Conservation (phyloP, 73 alveolate species). For the Paramecium octaurelia region DNA sequence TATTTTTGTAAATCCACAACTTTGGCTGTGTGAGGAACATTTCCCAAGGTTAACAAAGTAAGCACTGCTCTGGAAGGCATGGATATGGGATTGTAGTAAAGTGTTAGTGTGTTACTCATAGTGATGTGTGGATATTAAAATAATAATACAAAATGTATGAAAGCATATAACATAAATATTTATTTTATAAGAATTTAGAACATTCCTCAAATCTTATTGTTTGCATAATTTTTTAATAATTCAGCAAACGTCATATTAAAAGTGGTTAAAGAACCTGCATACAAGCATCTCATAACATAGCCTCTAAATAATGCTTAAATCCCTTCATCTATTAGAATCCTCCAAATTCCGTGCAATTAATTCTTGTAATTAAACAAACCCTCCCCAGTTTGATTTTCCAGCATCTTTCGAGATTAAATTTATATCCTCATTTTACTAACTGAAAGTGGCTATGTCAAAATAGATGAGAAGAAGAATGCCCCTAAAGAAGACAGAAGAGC, state of each 20-base stretch:
- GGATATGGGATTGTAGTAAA: not conserved
- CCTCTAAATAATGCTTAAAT: constrained; percentile 71
- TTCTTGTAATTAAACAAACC: constrained; percentile 68
- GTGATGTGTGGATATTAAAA: not conserved
- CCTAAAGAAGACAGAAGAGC: constrained; percentile 66
- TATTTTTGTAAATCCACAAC: not conserved
- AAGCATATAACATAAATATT: not conserved
- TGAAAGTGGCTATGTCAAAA: constrained; percentile 90
- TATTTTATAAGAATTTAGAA: not conserved
- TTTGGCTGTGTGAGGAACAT: not conserved
- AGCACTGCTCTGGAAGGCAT: constrained; percentile 25
- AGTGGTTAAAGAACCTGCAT: not conserved
- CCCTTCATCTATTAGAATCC: constrained; percentile 73
- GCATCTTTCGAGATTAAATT: constrained; percentile 68
- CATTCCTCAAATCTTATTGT: not conserved
- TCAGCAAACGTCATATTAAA: constrained; percentile 13
- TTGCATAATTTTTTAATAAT: not conserved
- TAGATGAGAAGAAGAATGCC: constrained; percentile 75
- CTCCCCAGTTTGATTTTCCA: not conserved
- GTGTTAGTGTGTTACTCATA: not conserved
- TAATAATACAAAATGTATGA: not conserved
- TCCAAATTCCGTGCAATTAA: constrained; percentile 71
- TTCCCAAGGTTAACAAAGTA: not conserved
- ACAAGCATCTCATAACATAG: constrained; percentile 61
- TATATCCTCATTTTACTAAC: constrained; percentile 91